Conservation (phyloP, 129 eudicot species). For the Ambrosia trifida region DNA sequence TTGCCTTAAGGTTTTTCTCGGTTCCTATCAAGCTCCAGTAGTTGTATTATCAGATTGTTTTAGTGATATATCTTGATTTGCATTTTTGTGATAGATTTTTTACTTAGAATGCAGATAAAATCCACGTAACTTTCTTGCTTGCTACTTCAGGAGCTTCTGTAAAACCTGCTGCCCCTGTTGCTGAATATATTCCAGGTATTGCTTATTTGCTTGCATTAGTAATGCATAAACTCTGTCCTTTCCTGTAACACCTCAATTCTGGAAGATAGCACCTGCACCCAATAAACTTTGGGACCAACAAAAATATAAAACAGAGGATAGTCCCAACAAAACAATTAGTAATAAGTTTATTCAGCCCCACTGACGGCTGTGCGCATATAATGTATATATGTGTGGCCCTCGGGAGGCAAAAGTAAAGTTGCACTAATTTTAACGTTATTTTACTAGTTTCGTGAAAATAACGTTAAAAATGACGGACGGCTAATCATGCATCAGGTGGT, state of each 20-base stretch:
- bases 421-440: too few relatives aligned
- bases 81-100: conserved; percentile 34
- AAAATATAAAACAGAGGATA: background rate
- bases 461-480: too few relatives aligned
- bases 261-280: background rate
- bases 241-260: background rate
- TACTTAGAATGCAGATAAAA: conserved; percentile 88
- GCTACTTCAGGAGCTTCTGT: conserved; percentile 48
- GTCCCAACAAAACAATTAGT: background rate
- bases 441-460: too few relatives aligned
- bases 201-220: background rate
- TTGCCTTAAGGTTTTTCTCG: conserved; percentile 14
- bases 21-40: conserved; percentile 5
- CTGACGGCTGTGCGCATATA: too few relatives aligned
- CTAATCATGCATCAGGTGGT: too few relatives aligned
- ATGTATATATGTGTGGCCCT: too few relatives aligned
- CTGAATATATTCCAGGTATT: conserved; percentile 82
- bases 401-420: too few relatives aligned
- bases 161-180: conserved; percentile 62
- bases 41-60: background rate
- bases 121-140: conserved; percentile 58
- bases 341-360: background rate
- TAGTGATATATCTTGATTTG: conserved; percentile 12
- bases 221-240: background rate
- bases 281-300: background rate